Percentiles rank a stretch among this genome's conserved stretches.
Conservation (phyloP, 1,284 basidiomycete genomes). For the Volvariella surrecta region DNA sequence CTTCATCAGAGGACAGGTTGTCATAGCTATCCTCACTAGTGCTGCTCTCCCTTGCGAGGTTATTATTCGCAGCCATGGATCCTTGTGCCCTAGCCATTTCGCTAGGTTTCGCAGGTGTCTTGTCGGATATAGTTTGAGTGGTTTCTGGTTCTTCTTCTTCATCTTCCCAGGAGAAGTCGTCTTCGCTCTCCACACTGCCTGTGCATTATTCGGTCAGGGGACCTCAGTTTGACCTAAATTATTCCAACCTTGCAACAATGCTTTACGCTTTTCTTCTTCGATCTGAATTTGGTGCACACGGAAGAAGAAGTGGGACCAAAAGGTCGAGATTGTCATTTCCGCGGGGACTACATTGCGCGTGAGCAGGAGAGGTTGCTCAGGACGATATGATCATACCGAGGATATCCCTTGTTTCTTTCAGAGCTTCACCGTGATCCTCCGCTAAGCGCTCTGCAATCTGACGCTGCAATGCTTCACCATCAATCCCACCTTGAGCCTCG, state of each 20-base stretch:
- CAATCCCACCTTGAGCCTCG: slow-evolving; percentile 45
- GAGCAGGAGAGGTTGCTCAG: slow-evolving; percentile 8
- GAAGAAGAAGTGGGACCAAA: slow-evolving; percentile 94
- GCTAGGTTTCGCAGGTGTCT: no score
- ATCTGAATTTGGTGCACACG: slow-evolving; percentile 77
- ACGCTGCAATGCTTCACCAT: slow-evolving; percentile 43
- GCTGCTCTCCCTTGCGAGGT: not conserved
- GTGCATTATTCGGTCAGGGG: slow-evolving; percentile 6
- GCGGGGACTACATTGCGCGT: slow-evolving; percentile 31
- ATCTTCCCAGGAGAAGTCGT: slow-evolving; percentile 78
- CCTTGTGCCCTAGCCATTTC: not conserved
- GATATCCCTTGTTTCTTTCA: slow-evolving; percentile 50
- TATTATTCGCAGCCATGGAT: not conserved
- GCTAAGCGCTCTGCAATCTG: slow-evolving; percentile 42
- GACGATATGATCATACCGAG: slow-evolving; percentile 55
- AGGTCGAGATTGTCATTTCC: slow-evolving; percentile 57
- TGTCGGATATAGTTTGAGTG: slow-evolving; percentile 8
- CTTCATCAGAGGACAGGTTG: slow-evolving; percentile 46
- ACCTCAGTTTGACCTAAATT: slow-evolving; percentile 1
- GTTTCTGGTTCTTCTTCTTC: slow-evolving; percentile 48
- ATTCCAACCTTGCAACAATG: slow-evolving; percentile 64
- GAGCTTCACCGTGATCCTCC: slow-evolving; percentile 45
- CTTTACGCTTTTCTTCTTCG: slow-evolving; percentile 79
- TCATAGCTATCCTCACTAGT: slow-evolving; percentile 65
- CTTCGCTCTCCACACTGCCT: slow-evolving; percentile 58